A percentile compares a stretch with the other conserved stretches of the same genome.
Conservation (phyloP, 192 early-diverging fungal genomes). For the Chytriomyces sp. region DNA sequence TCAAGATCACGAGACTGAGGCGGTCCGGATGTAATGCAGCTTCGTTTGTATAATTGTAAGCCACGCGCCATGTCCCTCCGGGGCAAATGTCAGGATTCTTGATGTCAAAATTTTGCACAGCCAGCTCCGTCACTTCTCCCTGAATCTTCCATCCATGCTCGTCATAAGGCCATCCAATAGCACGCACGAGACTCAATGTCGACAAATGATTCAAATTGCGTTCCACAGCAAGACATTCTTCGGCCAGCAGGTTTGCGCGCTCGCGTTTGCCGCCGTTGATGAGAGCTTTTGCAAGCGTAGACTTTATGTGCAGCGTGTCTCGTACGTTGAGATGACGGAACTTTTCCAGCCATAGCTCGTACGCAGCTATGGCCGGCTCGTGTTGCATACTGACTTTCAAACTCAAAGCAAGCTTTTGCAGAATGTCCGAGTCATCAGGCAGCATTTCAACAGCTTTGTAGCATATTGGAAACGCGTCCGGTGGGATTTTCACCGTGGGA, state of each 20-base stretch:
- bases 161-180: conserved; percentile 20
- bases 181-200: neutral
- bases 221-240: neutral
- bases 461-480: neutral
- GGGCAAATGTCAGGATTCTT: neutral
- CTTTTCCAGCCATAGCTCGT: neutral
- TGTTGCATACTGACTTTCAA: neutral
- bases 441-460: neutral
- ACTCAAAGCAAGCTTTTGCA: neutral
- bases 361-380: neutral
- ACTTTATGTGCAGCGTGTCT: neutral
- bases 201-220: neutral
- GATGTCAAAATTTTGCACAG: neutral
- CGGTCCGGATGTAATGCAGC: conserved; percentile 2
- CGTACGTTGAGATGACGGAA: neutral
- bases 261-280: conserved; percentile 7
- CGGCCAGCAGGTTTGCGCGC: neutral
- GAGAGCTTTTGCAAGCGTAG: conserved; percentile 6
- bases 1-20: neutral
- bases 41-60: conserved; percentile 21
- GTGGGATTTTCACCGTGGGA: neutral
- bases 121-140: neutral
- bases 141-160: neutral
- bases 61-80: conserved; percentile 20
- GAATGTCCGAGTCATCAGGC: neutral